These are phyloP conservation scores for Amoebophrya sp. DNA, from an alignment of 169 alveolate species.

Conservation along the genomic window DNA sequence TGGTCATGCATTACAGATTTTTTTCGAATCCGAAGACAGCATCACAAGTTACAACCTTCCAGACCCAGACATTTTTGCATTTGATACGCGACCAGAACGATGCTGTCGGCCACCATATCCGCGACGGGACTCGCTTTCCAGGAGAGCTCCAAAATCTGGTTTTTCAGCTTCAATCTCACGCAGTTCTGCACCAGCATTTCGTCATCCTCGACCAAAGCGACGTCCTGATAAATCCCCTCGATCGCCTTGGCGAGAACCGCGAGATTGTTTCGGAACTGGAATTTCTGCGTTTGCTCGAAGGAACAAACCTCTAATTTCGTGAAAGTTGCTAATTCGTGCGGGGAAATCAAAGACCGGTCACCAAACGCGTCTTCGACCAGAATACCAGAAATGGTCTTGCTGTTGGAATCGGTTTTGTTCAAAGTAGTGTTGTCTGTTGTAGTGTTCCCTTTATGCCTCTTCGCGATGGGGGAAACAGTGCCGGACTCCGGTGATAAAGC, in stretches of 20 bases:
- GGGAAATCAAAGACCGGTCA: neutral
- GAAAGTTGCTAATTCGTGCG: neutral
- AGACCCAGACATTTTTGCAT: too few relatives aligned
- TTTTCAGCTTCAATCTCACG: neutral
- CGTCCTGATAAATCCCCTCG: conserved; percentile 17
- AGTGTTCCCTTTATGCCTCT: neutral
- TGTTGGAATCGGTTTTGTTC: too few relatives aligned
- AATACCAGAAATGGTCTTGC: neutral
- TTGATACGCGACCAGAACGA: neutral
- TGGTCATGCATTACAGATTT: too few relatives aligned
- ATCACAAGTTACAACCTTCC: too few relatives aligned
- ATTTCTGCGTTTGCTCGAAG: neutral
- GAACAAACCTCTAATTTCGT: neutral
- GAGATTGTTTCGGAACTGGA: neutral
- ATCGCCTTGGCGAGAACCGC: neutral
- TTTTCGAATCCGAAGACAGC: too few relatives aligned
- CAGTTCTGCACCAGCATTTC: neutral
- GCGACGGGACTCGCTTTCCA: neutral
- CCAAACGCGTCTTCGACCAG: neutral
- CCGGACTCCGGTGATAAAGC: too few relatives aligned
- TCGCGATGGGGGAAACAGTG: neutral
- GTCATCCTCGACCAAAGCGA: neutral
- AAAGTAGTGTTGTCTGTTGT: too few relatives aligned
- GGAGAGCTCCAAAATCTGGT: neutral
- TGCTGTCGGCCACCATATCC: neutral